A percentile compares a stretch with the other conserved stretches of the same genome.
These are phyloP conservation scores for Myriosclerotinia curreyana DNA, from an alignment of 2,329 filamentous ascomycete species.

Conservation along the genomic window DNA sequence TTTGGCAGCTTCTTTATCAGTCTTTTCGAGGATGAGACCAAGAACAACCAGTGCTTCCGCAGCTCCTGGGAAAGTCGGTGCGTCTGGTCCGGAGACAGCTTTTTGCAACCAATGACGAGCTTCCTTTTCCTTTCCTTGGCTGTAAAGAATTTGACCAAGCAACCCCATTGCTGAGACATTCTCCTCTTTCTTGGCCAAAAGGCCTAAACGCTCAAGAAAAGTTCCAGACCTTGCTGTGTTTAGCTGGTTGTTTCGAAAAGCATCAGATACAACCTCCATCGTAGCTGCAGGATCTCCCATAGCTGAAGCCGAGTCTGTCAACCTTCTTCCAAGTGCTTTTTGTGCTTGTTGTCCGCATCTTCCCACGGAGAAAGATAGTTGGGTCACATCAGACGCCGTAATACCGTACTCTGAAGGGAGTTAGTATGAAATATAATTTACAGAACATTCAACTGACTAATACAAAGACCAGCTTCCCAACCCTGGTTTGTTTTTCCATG, in stretches of 20 bases:
- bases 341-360: conserved; percentile 27
- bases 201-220: conserved; percentile 28
- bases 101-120: conserved; percentile 34
- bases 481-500: conserved; percentile 4
- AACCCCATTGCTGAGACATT: conserved; percentile 37
- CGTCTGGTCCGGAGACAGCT: conserved; percentile 27
- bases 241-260: conserved; percentile 22
- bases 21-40: conserved; percentile 29
- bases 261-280: conserved; percentile 29
- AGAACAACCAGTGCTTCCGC: conserved; percentile 32
- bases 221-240: conserved; percentile 15
- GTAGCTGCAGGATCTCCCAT: conserved; percentile 36
- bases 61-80: conserved; percentile 31
- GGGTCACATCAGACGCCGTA: conserved; percentile 27
- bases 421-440: not conserved
- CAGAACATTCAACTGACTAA: conserved; percentile 23
- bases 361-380: conserved; percentile 33
- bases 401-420: conserved; percentile 31
- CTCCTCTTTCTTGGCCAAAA: conserved; percentile 32
- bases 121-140: conserved; percentile 26
- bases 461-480: conserved; percentile 32
- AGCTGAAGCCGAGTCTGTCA: conserved; percentile 33
- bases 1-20: conserved; percentile 28
- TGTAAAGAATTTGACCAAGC: conserved; percentile 33
- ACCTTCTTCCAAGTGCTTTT: conserved; percentile 27